A percentile compares a stretch with the other conserved stretches of the same genome.
phyloP scores from a whole-genome alignment of 345 rosid species.

The Geranium rotundifolium region DNA sequence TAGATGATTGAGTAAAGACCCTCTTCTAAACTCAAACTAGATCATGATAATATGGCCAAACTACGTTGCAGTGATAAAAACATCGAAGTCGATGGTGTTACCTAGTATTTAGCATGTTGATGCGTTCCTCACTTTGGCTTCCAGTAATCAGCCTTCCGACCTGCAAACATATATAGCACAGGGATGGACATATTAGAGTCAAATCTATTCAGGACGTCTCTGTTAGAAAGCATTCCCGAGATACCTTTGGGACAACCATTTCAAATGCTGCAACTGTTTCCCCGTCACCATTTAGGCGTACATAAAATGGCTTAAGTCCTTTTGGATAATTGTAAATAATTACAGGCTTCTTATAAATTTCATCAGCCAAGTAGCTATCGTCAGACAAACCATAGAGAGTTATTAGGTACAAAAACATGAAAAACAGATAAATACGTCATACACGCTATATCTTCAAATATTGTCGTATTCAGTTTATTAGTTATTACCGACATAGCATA shows the following conservation, averaged over 20 bases:
- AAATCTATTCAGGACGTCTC: background rate
- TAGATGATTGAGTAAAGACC: too few relatives aligned
- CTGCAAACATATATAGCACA: slow-evolving; percentile 23
- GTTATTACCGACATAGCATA: slow-evolving; percentile 7
- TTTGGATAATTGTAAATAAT: slow-evolving; percentile 57
- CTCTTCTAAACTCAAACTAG: too few relatives aligned
- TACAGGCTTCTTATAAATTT: slow-evolving; percentile 45
- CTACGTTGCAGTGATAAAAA: background rate
- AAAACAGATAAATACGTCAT: too few relatives aligned
- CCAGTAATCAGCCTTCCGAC: slow-evolving; percentile 60
- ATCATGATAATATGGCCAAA: too few relatives aligned
- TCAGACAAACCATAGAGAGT: slow-evolving; percentile 4
- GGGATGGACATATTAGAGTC: background rate
- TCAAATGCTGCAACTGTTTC: slow-evolving; percentile 88
- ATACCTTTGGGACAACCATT: slow-evolving; percentile 67
- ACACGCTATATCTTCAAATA: too few relatives aligned
- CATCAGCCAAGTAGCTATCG: slow-evolving; percentile 68
- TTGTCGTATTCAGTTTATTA: background rate
- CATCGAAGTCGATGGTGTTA: slow-evolving; percentile 4
- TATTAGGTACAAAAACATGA: background rate
- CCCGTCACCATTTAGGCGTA: slow-evolving; percentile 56
- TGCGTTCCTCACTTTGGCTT: slow-evolving; percentile 76
- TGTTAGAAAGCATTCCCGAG: slow-evolving; percentile 1
- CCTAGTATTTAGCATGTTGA: slow-evolving; percentile 39
- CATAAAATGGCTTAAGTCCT: slow-evolving; percentile 52